Evolutionary conservation across 495 filamentous ascomycete species (phyloP).

Genomic region (Aspergillus leporis): DNA sequence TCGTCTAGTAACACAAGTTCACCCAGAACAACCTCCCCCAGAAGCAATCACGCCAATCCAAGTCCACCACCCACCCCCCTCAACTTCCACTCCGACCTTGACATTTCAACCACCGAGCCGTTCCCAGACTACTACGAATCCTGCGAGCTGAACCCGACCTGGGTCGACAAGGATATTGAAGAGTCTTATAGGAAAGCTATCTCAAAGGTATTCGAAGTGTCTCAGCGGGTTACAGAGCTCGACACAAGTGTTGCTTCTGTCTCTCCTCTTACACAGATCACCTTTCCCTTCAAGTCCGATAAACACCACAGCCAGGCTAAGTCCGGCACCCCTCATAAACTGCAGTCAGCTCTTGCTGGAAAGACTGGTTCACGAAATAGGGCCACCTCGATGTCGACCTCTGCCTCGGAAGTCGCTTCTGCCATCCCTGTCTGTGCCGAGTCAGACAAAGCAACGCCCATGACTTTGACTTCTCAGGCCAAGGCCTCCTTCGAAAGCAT

Average conservation of each 20-base stretch:
- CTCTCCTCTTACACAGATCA: neutral
- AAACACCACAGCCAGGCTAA: neutral
- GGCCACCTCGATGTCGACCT: neutral
- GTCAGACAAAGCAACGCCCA: neutral
- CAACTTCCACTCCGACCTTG: neutral
- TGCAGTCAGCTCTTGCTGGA: neutral
- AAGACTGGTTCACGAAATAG: neutral
- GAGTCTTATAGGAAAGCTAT: slow-evolving; percentile 26
- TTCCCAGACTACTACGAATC: slow-evolving; percentile 38
- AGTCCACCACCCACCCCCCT: neutral
- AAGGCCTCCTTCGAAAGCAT: neutral
- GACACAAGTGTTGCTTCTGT: slow-evolving; percentile 14
- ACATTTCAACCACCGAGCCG: slow-evolving; percentile 22
- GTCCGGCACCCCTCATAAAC: neutral
- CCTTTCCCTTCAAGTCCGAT: neutral
- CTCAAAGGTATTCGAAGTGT: slow-evolving; percentile 23
- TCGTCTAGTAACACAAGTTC: slow-evolving; percentile 1
- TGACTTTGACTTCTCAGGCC: neutral
- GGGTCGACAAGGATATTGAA: slow-evolving; percentile 12
- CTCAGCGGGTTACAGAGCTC: slow-evolving; percentile 18
- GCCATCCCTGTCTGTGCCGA: neutral
- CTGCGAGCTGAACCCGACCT: slow-evolving; percentile 9
- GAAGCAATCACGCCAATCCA: neutral
- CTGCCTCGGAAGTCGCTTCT: neutral
- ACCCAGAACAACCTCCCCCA: neutral